phyloP scores from a whole-genome alignment of 2,329 filamentous ascomycete species.

The Coniochaeta sp. region DNA sequence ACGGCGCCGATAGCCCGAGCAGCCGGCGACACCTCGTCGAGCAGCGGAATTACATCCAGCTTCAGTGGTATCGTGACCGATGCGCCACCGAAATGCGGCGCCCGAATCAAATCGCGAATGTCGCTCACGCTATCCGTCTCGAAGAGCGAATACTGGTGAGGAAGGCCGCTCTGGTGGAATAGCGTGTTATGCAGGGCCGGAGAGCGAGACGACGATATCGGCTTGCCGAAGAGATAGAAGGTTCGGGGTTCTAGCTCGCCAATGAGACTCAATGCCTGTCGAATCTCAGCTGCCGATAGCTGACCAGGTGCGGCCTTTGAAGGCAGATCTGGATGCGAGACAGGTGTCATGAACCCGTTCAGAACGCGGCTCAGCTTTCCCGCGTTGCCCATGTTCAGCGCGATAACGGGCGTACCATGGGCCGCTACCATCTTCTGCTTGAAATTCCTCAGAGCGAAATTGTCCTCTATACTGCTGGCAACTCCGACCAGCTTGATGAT shows the following conservation, averaged over 20 bases:
- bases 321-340: constrained; percentile 82
- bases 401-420: constrained; percentile 79
- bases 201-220: constrained; percentile 74
- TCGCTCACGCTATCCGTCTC: constrained; percentile 65
- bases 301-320: constrained; percentile 93
- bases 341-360: constrained; percentile 90
- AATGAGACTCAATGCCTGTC: constrained; percentile 67
- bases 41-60: constrained; percentile 71
- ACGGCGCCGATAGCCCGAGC: constrained; percentile 83
- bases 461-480: constrained; percentile 72
- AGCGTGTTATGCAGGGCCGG: constrained; percentile 85
- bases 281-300: constrained; percentile 83
- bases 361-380: constrained; percentile 87
- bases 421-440: constrained; percentile 65
- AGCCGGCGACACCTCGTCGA: constrained; percentile 75
- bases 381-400: constrained; percentile 85
- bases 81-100: constrained; percentile 77
- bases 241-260: constrained; percentile 69
- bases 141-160: constrained; percentile 69
- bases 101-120: constrained; percentile 58
- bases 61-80: constrained; percentile 96
- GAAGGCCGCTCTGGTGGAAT: constrained; percentile 70
- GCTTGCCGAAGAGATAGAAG: constrained; percentile 85
- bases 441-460: constrained; percentile 78
- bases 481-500: constrained; percentile 90